Conservation (phyloP, 805 yeast species). For the Barnettozyma populi region DNA sequence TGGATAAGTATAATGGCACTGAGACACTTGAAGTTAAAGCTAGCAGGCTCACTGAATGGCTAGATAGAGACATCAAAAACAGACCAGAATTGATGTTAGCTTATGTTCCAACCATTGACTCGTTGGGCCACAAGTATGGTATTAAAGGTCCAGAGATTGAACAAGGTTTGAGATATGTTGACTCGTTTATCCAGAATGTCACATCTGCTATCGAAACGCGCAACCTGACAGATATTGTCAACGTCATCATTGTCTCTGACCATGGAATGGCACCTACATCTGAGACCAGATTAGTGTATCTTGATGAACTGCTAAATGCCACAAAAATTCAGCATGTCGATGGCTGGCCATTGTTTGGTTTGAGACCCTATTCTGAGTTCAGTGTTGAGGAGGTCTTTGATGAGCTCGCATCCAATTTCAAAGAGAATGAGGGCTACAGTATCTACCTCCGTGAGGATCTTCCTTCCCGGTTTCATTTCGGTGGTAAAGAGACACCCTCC, state of each 20-base stretch:
- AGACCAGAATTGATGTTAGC: slow-evolving; percentile 76
- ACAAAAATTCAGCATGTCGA: slow-evolving; percentile 54
- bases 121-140: slow-evolving; percentile 72
- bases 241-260: slow-evolving; percentile 76
- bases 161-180: slow-evolving; percentile 57
- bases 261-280: slow-evolving; percentile 94
- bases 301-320: slow-evolving; percentile 65
- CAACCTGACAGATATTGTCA: slow-evolving; percentile 59
- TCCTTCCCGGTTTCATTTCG: slow-evolving; percentile 31
- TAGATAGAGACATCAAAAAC: slow-evolving; percentile 47
- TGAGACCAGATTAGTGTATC: slow-evolving; percentile 55
- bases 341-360: slow-evolving; percentile 85
- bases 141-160: slow-evolving; percentile 54
- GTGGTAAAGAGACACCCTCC: slow-evolving; percentile 15
- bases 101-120: slow-evolving; percentile 78
- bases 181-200: slow-evolving; percentile 50
- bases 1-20: slow-evolving; percentile 59
- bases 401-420: slow-evolving; percentile 34
- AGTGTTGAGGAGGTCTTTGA: slow-evolving; percentile 40
- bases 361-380: slow-evolving; percentile 47
- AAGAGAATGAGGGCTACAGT: slow-evolving; percentile 32
- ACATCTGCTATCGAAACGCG: slow-evolving; percentile 44
- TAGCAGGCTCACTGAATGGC: slow-evolving; percentile 56
- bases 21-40: slow-evolving; percentile 56
- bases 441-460: slow-evolving; percentile 53